These are phyloP conservation scores for Gliomastix tumulicola DNA, from an alignment of 2,329 filamentous ascomycete species.

Conservation along the genomic window DNA sequence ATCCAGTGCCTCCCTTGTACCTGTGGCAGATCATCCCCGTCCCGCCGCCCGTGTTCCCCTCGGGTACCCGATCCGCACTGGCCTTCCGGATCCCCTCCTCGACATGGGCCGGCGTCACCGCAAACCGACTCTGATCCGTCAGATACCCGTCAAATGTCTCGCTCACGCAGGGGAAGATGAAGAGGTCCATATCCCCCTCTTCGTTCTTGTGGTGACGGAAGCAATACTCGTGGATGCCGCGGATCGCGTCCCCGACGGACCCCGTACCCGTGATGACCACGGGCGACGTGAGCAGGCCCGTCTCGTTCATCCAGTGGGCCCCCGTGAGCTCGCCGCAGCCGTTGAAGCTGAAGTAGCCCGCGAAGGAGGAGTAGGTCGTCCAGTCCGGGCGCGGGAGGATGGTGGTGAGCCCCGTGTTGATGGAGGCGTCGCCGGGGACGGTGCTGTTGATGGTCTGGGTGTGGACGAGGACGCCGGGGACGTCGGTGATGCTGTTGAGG, in stretches of 20 bases:
- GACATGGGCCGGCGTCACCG: conserved; percentile 46
- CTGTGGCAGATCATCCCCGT: conserved; percentile 61
- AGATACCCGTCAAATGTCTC: conserved; percentile 60
- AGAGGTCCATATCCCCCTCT: conserved; percentile 40
- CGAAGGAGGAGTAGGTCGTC: conserved; percentile 35
- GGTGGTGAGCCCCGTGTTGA: conserved; percentile 43
- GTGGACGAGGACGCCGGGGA: conserved; percentile 38
- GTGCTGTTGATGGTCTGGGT: conserved; percentile 34
- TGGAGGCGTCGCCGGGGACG: conserved; percentile 15
- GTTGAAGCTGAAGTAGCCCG: conserved; percentile 55
- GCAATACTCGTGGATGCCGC: conserved; percentile 50
- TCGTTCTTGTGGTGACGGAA: conserved; percentile 34
- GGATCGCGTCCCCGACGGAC: conserved; percentile 49
- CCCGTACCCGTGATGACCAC: conserved; percentile 55
- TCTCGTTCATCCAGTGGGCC: conserved; percentile 54
- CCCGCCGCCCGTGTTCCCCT: conserved; percentile 61
- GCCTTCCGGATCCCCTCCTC: conserved; percentile 45
- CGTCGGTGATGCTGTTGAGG: conserved; percentile 44
- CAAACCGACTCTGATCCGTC: conserved; percentile 49
- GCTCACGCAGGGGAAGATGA: conserved; percentile 49
- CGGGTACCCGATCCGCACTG: conserved; percentile 40
- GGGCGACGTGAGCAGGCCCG: conserved; percentile 50
- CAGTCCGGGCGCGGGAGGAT: conserved; percentile 38
- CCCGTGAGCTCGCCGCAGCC: conserved; percentile 58
- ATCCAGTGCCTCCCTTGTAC: conserved; percentile 62